phyloP scores from a whole-genome alignment of 306 rosid genomes.

The Nissolia schottii region DNA sequence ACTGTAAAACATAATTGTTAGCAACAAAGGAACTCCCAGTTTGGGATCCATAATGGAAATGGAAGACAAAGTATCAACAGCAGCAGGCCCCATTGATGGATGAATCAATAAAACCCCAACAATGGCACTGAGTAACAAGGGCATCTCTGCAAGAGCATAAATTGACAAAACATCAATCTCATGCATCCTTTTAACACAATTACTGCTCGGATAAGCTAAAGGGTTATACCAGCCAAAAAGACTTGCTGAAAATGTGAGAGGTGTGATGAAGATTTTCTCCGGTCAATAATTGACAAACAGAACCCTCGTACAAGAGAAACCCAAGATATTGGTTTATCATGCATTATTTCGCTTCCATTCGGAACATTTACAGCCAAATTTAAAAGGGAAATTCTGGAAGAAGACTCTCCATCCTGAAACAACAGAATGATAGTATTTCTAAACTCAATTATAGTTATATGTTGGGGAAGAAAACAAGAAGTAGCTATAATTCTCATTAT shows the following conservation, averaged over 20 bases:
- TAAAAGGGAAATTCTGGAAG: constrained; percentile 46
- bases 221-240: constrained; percentile 57
- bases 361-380: constrained; percentile 37
- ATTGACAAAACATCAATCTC: constrained; percentile 23
- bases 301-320: constrained; percentile 54
- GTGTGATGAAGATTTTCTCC: constrained; percentile 51
- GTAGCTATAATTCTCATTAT: not conserved
- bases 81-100: constrained; percentile 48
- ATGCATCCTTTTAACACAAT: constrained; percentile 22
- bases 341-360: constrained; percentile 36
- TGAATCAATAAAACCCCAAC: constrained; percentile 70
- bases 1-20: constrained; percentile 67
- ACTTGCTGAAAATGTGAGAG: constrained; percentile 56
- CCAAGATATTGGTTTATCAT: constrained; percentile 52
- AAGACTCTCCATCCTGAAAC: constrained; percentile 62
- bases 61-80: constrained; percentile 67
- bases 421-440: constrained; percentile 19
- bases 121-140: constrained; percentile 60
- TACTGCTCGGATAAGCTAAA: constrained; percentile 13
- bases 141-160: constrained; percentile 53
- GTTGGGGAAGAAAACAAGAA: constrained; percentile 7
- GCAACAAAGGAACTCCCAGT: constrained; percentile 76
- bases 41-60: constrained; percentile 76
- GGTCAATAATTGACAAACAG: constrained; percentile 58
- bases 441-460: not conserved